phyloP scores from a whole-genome alignment of 2,329 filamentous ascomycete genomes.

The Penicillium palitans region DNA sequence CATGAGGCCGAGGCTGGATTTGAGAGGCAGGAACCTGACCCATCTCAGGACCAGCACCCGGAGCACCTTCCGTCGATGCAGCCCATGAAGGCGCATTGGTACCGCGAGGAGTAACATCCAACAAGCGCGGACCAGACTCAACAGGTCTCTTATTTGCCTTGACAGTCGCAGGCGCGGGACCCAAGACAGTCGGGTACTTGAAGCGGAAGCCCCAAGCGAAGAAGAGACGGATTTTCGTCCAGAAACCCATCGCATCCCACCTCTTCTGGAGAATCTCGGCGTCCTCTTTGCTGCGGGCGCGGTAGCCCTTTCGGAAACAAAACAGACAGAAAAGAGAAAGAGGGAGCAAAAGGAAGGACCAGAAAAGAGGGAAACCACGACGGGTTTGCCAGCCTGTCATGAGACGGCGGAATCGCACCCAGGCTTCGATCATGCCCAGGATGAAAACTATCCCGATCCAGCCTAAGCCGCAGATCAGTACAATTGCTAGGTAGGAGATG shows the following conservation, averaged over 20 bases:
- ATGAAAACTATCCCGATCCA: constrained; percentile 33
- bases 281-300: constrained; percentile 30
- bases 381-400: constrained; percentile 38
- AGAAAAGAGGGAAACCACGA: constrained; percentile 34
- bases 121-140: constrained; percentile 17
- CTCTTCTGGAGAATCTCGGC: constrained; percentile 26
- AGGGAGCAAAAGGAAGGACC: constrained; percentile 28
- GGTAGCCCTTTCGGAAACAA: constrained; percentile 31
- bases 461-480: constrained; percentile 26
- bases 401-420: constrained; percentile 34
- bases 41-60: constrained; percentile 12
- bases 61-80: not conserved
- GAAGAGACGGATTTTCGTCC: constrained; percentile 30
- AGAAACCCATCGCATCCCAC: constrained; percentile 29
- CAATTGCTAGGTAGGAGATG: constrained; percentile 29
- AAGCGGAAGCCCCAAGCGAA: constrained; percentile 33
- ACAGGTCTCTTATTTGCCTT: constrained; percentile 25
- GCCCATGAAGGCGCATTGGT: not conserved
- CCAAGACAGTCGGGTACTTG: constrained; percentile 32
- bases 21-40: not conserved
- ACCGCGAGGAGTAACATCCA: constrained; percentile 10
- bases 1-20: not conserved
- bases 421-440: constrained; percentile 32
- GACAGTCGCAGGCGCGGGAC: constrained; percentile 27
- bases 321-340: constrained; percentile 24